phyloP scores from a whole-genome alignment of 176 grass and related monocot species.

The Zoysia pacifica region DNA sequence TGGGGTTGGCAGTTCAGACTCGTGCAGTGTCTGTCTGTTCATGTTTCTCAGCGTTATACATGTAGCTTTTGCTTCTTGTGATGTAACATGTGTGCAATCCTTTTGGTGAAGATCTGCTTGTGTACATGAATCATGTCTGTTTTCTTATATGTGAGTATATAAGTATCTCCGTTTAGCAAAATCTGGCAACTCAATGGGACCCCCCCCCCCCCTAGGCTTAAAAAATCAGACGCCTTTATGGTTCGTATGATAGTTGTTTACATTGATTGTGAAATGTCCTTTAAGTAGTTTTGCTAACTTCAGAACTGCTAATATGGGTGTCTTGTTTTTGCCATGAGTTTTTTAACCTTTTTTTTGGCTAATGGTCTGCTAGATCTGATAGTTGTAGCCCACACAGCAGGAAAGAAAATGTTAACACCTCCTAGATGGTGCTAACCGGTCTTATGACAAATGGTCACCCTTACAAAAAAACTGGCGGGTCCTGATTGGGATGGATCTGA shows the following conservation, averaged over 20 bases:
- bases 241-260: not conserved
- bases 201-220: not conserved
- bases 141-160: constrained; percentile 8
- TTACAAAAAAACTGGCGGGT: too few species aligned
- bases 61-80: constrained; percentile 9
- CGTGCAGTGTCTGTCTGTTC: constrained; percentile 44
- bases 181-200: not conserved
- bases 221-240: not conserved
- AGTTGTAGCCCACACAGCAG: too few species aligned
- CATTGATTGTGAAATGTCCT: not conserved
- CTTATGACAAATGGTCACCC: too few species aligned
- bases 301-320: too few species aligned
- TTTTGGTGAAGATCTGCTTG: constrained; percentile 17
- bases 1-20: constrained; percentile 42
- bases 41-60: constrained; percentile 22
- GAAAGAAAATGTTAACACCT: too few species aligned
- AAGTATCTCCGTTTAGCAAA: not conserved
- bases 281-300: too few species aligned
- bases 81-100: constrained; percentile 31
- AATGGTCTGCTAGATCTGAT: too few species aligned
- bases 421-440: too few species aligned
- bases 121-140: constrained; percentile 16
- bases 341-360: too few species aligned
- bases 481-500: too few species aligned
- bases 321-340: too few species aligned